Percentiles rank a stretch among this genome's conserved stretches.
These are phyloP conservation scores for Candida corydali DNA, from an alignment of 805 yeast genomes.

Conservation along the genomic window DNA sequence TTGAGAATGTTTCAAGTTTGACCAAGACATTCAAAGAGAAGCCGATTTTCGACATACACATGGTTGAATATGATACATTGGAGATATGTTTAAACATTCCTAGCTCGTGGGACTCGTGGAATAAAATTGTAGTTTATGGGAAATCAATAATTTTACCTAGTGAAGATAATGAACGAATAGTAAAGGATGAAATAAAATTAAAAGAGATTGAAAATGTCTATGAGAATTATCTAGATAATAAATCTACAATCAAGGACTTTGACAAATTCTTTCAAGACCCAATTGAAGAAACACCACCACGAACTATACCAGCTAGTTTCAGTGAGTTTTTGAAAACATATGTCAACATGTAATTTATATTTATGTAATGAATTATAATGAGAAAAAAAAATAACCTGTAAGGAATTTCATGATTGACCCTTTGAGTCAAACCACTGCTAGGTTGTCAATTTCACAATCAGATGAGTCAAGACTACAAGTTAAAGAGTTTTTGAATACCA, in stretches of 20 bases:
- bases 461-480: constrained; percentile 18
- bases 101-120: constrained; percentile 48
- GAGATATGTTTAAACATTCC: constrained; percentile 36
- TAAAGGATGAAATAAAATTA: constrained; percentile 21
- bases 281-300: neutral
- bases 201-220: constrained; percentile 2
- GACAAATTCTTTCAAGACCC: neutral
- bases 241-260: neutral
- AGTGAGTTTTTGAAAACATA: neutral
- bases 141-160: constrained; percentile 18
- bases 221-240: constrained; percentile 3
- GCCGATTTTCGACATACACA: constrained; percentile 13
- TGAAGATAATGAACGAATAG: constrained; percentile 15
- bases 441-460: constrained; percentile 22
- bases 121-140: constrained; percentile 40
- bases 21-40: constrained; percentile 11
- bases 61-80: constrained; percentile 4
- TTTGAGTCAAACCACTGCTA: constrained; percentile 21
- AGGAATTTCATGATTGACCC: constrained; percentile 11
- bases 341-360: no score
- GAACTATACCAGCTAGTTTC: neutral
- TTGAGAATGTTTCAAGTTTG: neutral
- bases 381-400: neutral
- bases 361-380: no score
- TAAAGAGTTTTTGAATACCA: constrained; percentile 11